A percentile compares a stretch with the other conserved stretches of the same genome.
These are phyloP conservation scores for Brassica carinata DNA, from an alignment of 345 rosid species.

Conservation along the genomic window DNA sequence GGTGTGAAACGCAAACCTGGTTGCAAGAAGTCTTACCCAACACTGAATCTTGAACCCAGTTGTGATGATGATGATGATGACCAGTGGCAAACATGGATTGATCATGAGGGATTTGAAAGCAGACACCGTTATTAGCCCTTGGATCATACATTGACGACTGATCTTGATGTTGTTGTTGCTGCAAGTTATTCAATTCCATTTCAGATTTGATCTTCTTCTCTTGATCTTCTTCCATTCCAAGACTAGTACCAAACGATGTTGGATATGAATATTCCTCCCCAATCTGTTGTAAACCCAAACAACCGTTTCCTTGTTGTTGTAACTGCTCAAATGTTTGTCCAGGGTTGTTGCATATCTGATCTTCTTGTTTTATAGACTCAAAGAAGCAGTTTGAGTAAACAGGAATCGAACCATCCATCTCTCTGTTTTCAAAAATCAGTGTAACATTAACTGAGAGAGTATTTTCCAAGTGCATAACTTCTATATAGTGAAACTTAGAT, in stretches of 20 bases:
- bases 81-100: slow-evolving; percentile 43
- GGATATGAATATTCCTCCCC: slow-evolving; percentile 55
- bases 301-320: slow-evolving; percentile 50
- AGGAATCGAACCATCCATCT: slow-evolving; percentile 57
- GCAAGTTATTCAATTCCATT: slow-evolving; percentile 56
- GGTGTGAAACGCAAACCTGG: slow-evolving; percentile 28
- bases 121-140: slow-evolving; percentile 40
- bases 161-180: slow-evolving; percentile 46
- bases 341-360: slow-evolving; percentile 51
- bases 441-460: slow-evolving; percentile 3
- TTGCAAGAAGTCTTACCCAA: slow-evolving; percentile 59
- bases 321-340: slow-evolving; percentile 50
- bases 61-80: slow-evolving; percentile 32
- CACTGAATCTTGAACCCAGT: slow-evolving; percentile 54
- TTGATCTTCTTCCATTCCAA: slow-evolving; percentile 48
- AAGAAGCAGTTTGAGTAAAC: slow-evolving; percentile 56
- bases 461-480: neutral
- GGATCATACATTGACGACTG: slow-evolving; percentile 49
- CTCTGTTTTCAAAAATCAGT: slow-evolving; percentile 44
- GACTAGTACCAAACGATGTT: slow-evolving; percentile 28
- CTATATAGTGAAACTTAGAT: neutral
- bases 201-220: slow-evolving; percentile 52
- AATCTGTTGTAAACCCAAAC: slow-evolving; percentile 54
- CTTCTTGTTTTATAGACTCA: slow-evolving; percentile 50
- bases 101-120: slow-evolving; percentile 54